Base-by-base conservation (phyloP, 305 asterid species). In the Plantago coronopus region DNA sequence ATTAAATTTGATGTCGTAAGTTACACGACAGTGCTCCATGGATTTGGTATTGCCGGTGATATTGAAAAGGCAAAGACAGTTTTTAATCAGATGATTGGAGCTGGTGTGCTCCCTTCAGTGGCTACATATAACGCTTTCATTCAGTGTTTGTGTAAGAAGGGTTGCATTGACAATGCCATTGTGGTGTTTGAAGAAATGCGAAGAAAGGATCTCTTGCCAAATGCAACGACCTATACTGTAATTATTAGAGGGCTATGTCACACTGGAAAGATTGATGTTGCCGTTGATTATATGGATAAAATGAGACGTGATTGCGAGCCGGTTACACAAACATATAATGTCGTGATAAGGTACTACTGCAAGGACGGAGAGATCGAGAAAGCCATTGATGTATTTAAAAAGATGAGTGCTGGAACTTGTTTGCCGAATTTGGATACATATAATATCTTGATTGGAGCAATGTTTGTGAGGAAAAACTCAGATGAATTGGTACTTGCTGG, bases 71-170 rank as follows among this genome's bases (percentile, higher is more conserved):
- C 98, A 5, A 80, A 65, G 40, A 85, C 76, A 67, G 74, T 89
- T 72, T 85, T 93, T 49, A 64, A 69, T 64, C 95, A 85, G 68
- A 89, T 93, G 97, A 56, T 80, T 63, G 87, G 82, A 49, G 86
- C 80, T 17, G 98, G 98, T 19, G 81, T 93, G 56, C 83, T 93
- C 60, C 98, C 98, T 2, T 84, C 97, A 0, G 74, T 89, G 17
- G 87, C 91, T 9, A 88, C 98, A 48, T 93, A 81, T 69, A 86
- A 83, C 70, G 91, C 97, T 51, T 21, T 93, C 67, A 83, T 93
- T 71, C 96, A 89, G 75, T 89, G 87, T 57, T 59, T 93, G 69
- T 93, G 98, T 72, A 89, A 93, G 83, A 89, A 87, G 65, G 95
- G 85, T 66, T 64, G 70, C 34, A 81, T 89, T 48, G 97, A 85